A percentile compares a stretch with the other conserved stretches of the same genome.
Evolutionary conservation across 73 alveolate genomes (phyloP).

Genomic region (Paramecium tetraurelia): DNA sequence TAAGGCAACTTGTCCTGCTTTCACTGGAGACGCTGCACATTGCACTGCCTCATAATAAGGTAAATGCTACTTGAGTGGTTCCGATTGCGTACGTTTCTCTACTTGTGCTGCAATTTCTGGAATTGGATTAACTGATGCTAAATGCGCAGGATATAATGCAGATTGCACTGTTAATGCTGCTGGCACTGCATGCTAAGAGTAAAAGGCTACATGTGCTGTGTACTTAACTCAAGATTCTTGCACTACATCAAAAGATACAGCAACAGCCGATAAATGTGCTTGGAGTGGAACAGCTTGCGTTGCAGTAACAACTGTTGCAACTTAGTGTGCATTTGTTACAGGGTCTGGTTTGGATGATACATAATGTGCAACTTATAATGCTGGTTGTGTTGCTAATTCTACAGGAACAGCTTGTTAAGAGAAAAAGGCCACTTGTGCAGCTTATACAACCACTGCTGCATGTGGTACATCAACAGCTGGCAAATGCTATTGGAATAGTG

Average conservation of each 20-base stretch:
- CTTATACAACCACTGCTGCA: neutral
- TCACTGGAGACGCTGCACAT: neutral
- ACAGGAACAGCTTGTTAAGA: neutral
- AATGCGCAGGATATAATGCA: neutral
- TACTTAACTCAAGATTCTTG: neutral
- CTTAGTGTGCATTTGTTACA: neutral
- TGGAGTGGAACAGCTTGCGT: neutral
- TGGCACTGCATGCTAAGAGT: neutral
- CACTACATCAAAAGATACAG: neutral
- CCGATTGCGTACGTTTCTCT: neutral
- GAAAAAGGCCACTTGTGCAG: neutral
- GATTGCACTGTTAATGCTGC: neutral
- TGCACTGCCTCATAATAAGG: neutral
- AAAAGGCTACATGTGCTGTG: neutral
- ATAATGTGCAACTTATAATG: neutral
- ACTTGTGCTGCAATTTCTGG: neutral
- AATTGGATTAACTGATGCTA: neutral
- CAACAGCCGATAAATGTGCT: neutral
- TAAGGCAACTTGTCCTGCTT: neutral
- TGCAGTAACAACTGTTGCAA: neutral
- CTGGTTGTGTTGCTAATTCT: neutral
- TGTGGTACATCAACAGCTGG: neutral
- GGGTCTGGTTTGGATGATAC: neutral
- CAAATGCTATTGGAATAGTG: neutral
- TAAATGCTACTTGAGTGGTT: neutral